Conservation (phyloP, 2,329 filamentous ascomycete species). For the Ilyonectria destructans region DNA sequence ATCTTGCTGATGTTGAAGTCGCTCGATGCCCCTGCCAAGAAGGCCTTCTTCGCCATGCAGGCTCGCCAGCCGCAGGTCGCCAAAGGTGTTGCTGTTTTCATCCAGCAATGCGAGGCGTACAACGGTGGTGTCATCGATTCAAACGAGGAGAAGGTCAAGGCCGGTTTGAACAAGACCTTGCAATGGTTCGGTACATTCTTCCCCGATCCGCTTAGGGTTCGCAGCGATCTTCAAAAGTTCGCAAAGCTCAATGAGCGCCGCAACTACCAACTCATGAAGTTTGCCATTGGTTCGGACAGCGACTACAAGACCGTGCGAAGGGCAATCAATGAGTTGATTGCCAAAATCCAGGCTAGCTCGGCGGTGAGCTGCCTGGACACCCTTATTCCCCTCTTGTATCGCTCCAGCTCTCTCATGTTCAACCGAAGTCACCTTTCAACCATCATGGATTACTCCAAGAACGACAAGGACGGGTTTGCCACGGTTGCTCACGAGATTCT, state of each 20-base stretch:
- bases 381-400: conserved; percentile 86
- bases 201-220: conserved; percentile 81
- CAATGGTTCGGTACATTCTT: conserved; percentile 82
- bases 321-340: conserved; percentile 91
- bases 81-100: conserved; percentile 81
- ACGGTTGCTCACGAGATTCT: conserved; percentile 89
- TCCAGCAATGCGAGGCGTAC: conserved; percentile 89
- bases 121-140: conserved; percentile 88
- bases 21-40: conserved; percentile 84
- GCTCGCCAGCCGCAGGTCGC: conserved; percentile 83
- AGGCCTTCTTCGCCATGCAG: conserved; percentile 91
- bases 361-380: conserved; percentile 82
- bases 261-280: conserved; percentile 90
- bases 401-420: conserved; percentile 87
- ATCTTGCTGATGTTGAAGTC: conserved; percentile 87
- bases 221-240: conserved; percentile 88
- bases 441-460: conserved; percentile 90
- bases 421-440: conserved; percentile 94
- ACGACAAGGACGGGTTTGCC: conserved; percentile 84
- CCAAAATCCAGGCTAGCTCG: conserved; percentile 81
- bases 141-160: conserved; percentile 79
- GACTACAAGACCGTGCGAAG: conserved; percentile 94
- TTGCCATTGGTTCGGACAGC: conserved; percentile 86
- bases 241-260: conserved; percentile 92
- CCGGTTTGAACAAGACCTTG: conserved; percentile 80